phyloP scores from a whole-genome alignment of 371 early-diverging fungal genomes.

The Mucor saturninus region DNA sequence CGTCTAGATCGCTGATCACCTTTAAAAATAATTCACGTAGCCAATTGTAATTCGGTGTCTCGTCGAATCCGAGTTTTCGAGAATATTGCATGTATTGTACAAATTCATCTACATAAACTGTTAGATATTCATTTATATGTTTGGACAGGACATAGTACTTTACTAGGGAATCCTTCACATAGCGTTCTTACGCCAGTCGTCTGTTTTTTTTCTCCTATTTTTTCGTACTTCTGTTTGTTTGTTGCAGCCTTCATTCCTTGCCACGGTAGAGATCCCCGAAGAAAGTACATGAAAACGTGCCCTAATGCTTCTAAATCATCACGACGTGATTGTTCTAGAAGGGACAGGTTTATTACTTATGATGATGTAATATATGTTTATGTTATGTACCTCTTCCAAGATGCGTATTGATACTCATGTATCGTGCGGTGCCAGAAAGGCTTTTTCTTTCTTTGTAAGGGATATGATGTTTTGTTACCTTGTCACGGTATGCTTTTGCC shows the following conservation, averaged over 20 bases:
- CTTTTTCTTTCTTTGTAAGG: slow-evolving; percentile 81
- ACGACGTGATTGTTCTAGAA: slow-evolving; percentile 84
- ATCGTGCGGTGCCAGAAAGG: slow-evolving; percentile 90
- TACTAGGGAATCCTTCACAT: slow-evolving; percentile 75
- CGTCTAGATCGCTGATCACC: slow-evolving; percentile 68
- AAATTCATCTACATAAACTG: slow-evolving; percentile 63
- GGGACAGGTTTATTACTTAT: background rate
- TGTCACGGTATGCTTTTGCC: slow-evolving; percentile 87
- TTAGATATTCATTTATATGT: background rate
- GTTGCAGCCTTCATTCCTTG: slow-evolving; percentile 89
- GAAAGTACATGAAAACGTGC: slow-evolving; percentile 92
- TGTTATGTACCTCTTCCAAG: slow-evolving; percentile 60
- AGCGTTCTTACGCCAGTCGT: slow-evolving; percentile 69
- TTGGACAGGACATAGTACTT: background rate
- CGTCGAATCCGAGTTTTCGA: slow-evolving; percentile 64
- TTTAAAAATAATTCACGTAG: slow-evolving; percentile 81
- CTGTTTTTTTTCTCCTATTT: slow-evolving; percentile 91
- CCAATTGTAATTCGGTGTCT: slow-evolving; percentile 67
- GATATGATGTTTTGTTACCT: slow-evolving; percentile 82
- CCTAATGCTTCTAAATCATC: slow-evolving; percentile 95
- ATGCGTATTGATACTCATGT: slow-evolving; percentile 93
- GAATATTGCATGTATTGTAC: slow-evolving; percentile 85
- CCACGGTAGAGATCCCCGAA: slow-evolving; percentile 93
- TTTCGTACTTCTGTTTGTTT: slow-evolving; percentile 91
- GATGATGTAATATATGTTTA: background rate